These are phyloP conservation scores for Lagenidium sp. DNA, from an alignment of 352 stramenopile genomes.

Conservation along the genomic window DNA sequence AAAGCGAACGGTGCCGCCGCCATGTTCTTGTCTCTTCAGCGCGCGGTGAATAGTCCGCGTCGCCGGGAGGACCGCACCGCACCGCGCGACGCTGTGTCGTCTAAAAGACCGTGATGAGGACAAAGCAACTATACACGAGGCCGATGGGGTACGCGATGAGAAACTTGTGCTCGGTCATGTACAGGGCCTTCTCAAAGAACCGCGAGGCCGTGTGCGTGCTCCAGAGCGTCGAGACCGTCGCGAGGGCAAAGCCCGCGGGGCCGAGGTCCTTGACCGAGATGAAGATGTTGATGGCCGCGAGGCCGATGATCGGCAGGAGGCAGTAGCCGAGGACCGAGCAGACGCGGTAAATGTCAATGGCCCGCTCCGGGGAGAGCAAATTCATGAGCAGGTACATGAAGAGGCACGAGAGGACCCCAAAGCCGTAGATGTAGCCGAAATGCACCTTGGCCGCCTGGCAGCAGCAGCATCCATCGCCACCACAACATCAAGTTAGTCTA, in stretches of 20 bases:
- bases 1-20: no score
- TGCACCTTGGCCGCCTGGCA: slow-evolving; percentile 90
- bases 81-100: no score
- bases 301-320: slow-evolving; percentile 93
- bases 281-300: slow-evolving; percentile 92
- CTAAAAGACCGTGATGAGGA: slow-evolving; percentile 98
- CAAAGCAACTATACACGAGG: slow-evolving; percentile 97
- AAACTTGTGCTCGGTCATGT: slow-evolving; percentile 95
- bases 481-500: no score
- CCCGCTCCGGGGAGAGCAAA: slow-evolving; percentile 82
- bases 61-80: no score
- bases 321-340: slow-evolving; percentile 97
- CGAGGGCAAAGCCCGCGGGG: slow-evolving; percentile 77
- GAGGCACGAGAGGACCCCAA: slow-evolving; percentile 95
- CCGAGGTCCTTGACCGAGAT: slow-evolving; percentile 79
- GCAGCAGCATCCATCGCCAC: no score
- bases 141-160: slow-evolving; percentile 97
- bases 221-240: slow-evolving; percentile 88
- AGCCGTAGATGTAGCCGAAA: slow-evolving; percentile 99
- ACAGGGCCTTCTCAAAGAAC: slow-evolving; percentile 94
- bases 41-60: no score
- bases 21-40: no score
- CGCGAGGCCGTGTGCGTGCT: slow-evolving; percentile 92
- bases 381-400: slow-evolving; percentile 96
- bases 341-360: slow-evolving; percentile 91